Base-by-base conservation (phyloP, 2,329 filamentous ascomycete genomes). In the Diaporthe nobilis region DNA sequence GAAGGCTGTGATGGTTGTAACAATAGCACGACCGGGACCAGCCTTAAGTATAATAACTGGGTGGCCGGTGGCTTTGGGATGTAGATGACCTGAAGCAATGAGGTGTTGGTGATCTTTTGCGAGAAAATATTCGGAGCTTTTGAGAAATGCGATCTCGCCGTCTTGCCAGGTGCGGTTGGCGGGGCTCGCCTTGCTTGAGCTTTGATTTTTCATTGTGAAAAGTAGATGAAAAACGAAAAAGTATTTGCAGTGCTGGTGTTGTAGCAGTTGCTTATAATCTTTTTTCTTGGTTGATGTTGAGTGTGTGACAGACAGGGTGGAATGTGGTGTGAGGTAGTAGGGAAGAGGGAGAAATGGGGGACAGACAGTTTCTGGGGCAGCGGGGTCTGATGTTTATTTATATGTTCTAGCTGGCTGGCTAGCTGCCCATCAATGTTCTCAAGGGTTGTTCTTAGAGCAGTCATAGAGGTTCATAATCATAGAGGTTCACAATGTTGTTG, bases 1-100 rank as follows among this genome's bases (percentile, higher is more conserved):
- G 75, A 83, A 85, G 4, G 84, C 83, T 28, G 82, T 83, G 37
- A 85, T 79, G 0, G 83, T 82, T 0, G 80, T 81, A 65, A 85
- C 73, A 3, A 82, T 77, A 44, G 79, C 80, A 15, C 44, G 73
- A 6, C 61, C 71, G 47, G 79, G 63, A 0, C 55, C 13, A 7
- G 74, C 74, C 12, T 77, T 75, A 9, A 85, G 78, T 63, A 85
- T 80, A 58, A 85, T 83, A 67, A 83, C 82, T 0, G 84, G 84
- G 76, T 85, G 83, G 37, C 75, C 67, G 2, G 81, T 80, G 1
- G 84, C 82, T 0, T 31, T 34, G 3, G 2, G 2, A 0, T 53
- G 73, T 0, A 84, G 6, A 58, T 81, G 78, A 17, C 77, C 73
- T 22, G 67, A 74, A 9, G 70, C 37, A 13, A 81, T 75, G 47